phyloP scores from a whole-genome alignment of 1,284 basidiomycete genomes.

The Microbotryum lychnidis-dioicae region DNA sequence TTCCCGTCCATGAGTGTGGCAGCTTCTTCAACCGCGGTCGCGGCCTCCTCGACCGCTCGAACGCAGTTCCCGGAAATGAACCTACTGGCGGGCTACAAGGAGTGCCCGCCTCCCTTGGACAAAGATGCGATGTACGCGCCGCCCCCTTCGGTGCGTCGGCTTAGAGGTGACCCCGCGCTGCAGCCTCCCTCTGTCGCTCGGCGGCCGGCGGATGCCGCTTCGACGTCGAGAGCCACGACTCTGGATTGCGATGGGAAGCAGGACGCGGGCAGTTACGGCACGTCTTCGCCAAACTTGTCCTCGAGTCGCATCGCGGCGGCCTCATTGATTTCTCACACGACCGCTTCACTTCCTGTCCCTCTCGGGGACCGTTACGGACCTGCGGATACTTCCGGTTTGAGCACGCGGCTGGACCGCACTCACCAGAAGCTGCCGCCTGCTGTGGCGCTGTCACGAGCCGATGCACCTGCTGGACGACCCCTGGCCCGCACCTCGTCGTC shows the following conservation, averaged over 20 bases:
- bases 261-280: too few relatives aligned
- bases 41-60: background rate
- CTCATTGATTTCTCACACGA: too few relatives aligned
- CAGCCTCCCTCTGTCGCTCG: too few relatives aligned
- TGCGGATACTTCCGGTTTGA: background rate
- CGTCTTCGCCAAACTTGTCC: too few relatives aligned
- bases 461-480: background rate
- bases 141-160: slow-evolving; percentile 11
- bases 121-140: slow-evolving; percentile 23
- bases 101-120: background rate
- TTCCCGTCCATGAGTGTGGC: slow-evolving; percentile 7
- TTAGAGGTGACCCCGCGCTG: background rate
- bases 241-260: too few relatives aligned
- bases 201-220: too few relatives aligned
- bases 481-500: slow-evolving; percentile 1
- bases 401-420: background rate
- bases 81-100: slow-evolving; percentile 14
- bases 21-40: too few relatives aligned
- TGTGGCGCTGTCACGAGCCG: background rate
- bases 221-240: too few relatives aligned
- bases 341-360: background rate
- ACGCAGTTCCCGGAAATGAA: background rate
- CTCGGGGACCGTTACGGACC: background rate
- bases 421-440: background rate
- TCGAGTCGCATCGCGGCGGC: too few relatives aligned